Evolutionary conservation across 2,329 filamentous ascomycete species (phyloP).

Genomic region (Fusarium torreyae): DNA sequence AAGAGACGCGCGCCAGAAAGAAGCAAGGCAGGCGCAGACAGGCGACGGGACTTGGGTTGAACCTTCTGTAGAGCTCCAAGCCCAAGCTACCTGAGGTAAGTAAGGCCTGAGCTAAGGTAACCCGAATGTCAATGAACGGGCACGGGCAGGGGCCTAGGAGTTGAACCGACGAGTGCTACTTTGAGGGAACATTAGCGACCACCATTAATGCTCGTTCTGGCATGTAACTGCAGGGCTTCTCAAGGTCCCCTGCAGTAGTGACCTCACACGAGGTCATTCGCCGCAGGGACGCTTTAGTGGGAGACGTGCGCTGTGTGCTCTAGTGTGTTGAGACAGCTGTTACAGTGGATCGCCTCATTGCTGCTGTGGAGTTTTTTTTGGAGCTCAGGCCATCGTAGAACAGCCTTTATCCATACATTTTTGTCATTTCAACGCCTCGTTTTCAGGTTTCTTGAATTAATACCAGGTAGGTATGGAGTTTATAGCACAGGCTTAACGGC

Average conservation of each 20-base stretch:
- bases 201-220: not conserved
- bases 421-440: constrained; percentile 21
- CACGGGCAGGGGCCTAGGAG: constrained; percentile 24
- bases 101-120: constrained; percentile 26
- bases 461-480: not conserved
- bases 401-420: constrained; percentile 27
- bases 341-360: constrained; percentile 29
- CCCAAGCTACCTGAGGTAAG: constrained; percentile 34
- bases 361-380: constrained; percentile 22
- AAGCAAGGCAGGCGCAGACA: constrained; percentile 39
- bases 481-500: constrained; percentile 3
- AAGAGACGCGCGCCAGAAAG: constrained; percentile 43
- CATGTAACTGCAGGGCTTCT: constrained; percentile 19
- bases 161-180: constrained; percentile 17
- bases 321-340: constrained; percentile 31
- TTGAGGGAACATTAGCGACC: constrained; percentile 9
- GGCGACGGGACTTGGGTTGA: constrained; percentile 27
- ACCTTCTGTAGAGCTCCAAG: constrained; percentile 35
- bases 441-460: constrained; percentile 24
- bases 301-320: constrained; percentile 39
- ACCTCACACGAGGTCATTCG: constrained; percentile 42
- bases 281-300: constrained; percentile 32
- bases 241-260: constrained; percentile 17
- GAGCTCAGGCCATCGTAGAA: constrained; percentile 25
- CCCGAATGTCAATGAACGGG: constrained; percentile 11